Conservation (phyloP, 495 filamentous ascomycete species). For the Aspergillus leporis region DNA sequence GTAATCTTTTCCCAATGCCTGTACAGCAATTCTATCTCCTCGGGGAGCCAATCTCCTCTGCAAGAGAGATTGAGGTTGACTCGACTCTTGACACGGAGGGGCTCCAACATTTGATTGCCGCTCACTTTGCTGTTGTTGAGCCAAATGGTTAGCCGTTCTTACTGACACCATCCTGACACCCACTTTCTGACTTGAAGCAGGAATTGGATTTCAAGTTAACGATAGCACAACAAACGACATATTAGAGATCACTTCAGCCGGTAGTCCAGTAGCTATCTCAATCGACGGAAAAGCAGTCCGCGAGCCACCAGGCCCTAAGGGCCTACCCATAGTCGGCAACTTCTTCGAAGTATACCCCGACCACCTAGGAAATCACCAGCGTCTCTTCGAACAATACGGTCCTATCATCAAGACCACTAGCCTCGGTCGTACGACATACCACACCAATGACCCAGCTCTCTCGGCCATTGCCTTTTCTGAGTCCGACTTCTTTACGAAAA, state of each 20-base stretch:
- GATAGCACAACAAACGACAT: conserved; percentile 28
- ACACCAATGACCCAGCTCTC: conserved; percentile 51
- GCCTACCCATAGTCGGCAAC: conserved; percentile 50
- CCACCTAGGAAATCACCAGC: conserved; percentile 58
- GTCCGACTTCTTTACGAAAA: conserved; percentile 53
- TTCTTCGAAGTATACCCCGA: conserved; percentile 60
- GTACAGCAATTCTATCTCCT: conserved; percentile 39
- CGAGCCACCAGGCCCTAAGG: conserved; percentile 44
- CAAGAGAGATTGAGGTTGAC: conserved; percentile 40
- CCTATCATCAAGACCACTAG: conserved; percentile 54
- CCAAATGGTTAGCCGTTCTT: conserved; percentile 19
- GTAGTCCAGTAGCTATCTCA: conserved; percentile 37
- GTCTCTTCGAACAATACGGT: conserved; percentile 55
- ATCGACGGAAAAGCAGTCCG: conserved; percentile 47
- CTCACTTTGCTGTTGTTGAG: conserved; percentile 45
- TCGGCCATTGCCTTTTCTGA: conserved; percentile 44
- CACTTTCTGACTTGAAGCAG: conserved; percentile 15
- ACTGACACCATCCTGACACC: background rate
- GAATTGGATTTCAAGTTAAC: conserved; percentile 39
- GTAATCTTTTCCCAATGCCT: background rate
- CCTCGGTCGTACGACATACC: conserved; percentile 50
- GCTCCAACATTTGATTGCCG: conserved; percentile 40
- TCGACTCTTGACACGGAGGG: conserved; percentile 29
- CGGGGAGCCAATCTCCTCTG: conserved; percentile 41
- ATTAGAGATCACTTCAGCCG: conserved; percentile 28